These are phyloP conservation scores for Fusarium anguioides DNA, from an alignment of 2,329 filamentous ascomycete genomes.

Conservation along the genomic window DNA sequence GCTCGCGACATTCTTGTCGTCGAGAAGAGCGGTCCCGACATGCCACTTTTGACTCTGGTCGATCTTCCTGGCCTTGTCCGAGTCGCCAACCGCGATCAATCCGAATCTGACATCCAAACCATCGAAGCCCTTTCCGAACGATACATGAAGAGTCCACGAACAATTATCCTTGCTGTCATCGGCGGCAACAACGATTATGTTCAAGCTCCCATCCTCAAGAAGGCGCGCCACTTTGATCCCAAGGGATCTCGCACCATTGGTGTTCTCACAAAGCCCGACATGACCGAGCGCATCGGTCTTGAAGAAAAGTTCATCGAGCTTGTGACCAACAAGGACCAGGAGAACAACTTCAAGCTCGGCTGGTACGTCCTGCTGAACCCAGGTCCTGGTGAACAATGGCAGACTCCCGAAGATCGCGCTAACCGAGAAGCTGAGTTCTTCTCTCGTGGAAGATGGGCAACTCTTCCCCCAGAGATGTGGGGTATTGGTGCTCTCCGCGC, in stretches of 20 bases:
- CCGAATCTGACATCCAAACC: conserved; percentile 62
- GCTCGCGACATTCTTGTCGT: conserved; percentile 66
- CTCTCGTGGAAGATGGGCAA: conserved; percentile 60
- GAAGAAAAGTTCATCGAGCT: conserved; percentile 67
- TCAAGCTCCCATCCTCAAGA: conserved; percentile 62
- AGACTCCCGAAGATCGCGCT: conserved; percentile 55
- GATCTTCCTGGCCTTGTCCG: conserved; percentile 70
- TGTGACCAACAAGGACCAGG: conserved; percentile 60
- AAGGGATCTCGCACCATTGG: conserved; percentile 62
- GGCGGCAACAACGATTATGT: conserved; percentile 67
- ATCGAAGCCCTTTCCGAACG: conserved; percentile 63
- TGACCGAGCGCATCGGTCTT: conserved; percentile 63
- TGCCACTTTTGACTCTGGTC: conserved; percentile 69
- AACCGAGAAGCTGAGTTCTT: conserved; percentile 62
- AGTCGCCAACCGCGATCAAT: conserved; percentile 65
- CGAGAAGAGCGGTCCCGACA: conserved; percentile 68
- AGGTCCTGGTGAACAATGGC: conserved; percentile 59
- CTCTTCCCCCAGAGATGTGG: conserved; percentile 60
- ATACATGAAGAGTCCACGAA: conserved; percentile 67
- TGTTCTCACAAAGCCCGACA: conserved; percentile 64
- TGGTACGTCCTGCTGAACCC: conserved; percentile 65
- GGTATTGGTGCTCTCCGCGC: conserved; percentile 59
- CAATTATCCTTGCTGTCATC: conserved; percentile 66
- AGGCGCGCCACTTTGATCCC: conserved; percentile 63
- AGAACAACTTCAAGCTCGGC: conserved; percentile 63